Conservation (phyloP, 1,284 basidiomycete genomes). For the Trametes polyzona region DNA sequence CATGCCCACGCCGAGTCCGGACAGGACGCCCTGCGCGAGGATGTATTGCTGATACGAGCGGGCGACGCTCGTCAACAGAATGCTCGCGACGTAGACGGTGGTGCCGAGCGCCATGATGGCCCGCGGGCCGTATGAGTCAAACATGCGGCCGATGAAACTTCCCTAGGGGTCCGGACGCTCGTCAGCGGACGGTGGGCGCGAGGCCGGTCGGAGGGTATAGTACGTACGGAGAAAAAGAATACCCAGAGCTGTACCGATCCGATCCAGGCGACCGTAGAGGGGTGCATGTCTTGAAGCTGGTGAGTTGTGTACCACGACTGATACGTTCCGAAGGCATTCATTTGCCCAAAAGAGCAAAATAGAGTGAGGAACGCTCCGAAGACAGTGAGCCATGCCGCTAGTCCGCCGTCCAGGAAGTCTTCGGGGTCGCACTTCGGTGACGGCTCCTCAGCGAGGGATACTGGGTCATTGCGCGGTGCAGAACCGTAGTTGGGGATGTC, state of each 20-base stretch:
- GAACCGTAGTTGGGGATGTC: constrained; percentile 13
- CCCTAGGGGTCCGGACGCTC: constrained; percentile 26
- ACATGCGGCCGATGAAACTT: constrained; percentile 38
- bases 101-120: constrained; percentile 39
- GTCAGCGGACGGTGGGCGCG: not conserved
- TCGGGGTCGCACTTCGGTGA: not conserved
- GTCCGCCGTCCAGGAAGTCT: constrained; percentile 19
- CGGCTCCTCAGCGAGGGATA: not conserved
- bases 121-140: constrained; percentile 41
- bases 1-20: constrained; percentile 41
- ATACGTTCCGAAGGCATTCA: constrained; percentile 45
- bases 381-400: constrained; percentile 26
- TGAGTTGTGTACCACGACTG: constrained; percentile 49
- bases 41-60: constrained; percentile 40
- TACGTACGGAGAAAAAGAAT: constrained; percentile 45
- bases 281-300: constrained; percentile 39
- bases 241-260: constrained; percentile 48
- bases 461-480: not conserved
- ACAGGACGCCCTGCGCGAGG: constrained; percentile 42
- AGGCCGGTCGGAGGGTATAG: not conserved
- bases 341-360: constrained; percentile 43
- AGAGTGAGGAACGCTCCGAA: constrained; percentile 26
- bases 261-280: constrained; percentile 52
- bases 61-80: constrained; percentile 42
- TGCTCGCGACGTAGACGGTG: constrained; percentile 37